Base-by-base conservation (phyloP, 257 asterid species). In the Solanum gracilifrons region DNA sequence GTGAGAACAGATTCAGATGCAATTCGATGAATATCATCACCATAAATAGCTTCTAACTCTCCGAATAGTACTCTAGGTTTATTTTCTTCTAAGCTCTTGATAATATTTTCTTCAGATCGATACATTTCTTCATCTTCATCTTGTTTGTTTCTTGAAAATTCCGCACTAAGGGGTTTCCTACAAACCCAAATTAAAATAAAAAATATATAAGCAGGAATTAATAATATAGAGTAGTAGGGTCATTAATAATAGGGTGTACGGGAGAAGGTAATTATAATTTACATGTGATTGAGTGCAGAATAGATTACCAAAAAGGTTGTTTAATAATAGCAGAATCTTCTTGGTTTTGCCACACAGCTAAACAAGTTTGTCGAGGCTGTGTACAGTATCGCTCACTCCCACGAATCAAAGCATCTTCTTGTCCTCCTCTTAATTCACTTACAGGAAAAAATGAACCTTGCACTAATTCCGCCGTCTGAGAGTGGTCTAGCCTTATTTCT, bases 1-100 rank as follows among this genome's bases (percentile, higher is more conserved):
- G 92, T 91, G 11, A 62, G 80, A 21, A 21, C 76, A 6, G 84
- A 89, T 25, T 37, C 90, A 86, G 93, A 91, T 48, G 91, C 75
- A 16, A 90, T 86, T 87, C 88, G 92, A 80, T 18, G 39, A 80
- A 80, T 43, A 27, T 79, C 90, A 4, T 86, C 88, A 79, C 37
- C 37, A 90, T 93, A 95, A 23, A 93, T 89, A 85, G 95, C 94
- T 84, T 95, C 97, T 84, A 94, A 95, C 89, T 95, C 97, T 66
- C 98, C 92, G 83, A 91, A 89, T 43, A 90, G 88, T 21, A 83
- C 43, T 15, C 91, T 64, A 74, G 55, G 77, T 32, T 89, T 87
- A 75, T 79, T 60, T n/a, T 82, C 92, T 77, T 91, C 88, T 88
- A 90, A 58, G 89, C 51, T 69, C 62, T 86, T 74, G 75, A 68